A percentile compares a stretch with the other conserved stretches of the same genome.
Evolutionary conservation across 1,284 basidiomycete genomes (phyloP).

Genomic region (Entoloma clypeatum): DNA sequence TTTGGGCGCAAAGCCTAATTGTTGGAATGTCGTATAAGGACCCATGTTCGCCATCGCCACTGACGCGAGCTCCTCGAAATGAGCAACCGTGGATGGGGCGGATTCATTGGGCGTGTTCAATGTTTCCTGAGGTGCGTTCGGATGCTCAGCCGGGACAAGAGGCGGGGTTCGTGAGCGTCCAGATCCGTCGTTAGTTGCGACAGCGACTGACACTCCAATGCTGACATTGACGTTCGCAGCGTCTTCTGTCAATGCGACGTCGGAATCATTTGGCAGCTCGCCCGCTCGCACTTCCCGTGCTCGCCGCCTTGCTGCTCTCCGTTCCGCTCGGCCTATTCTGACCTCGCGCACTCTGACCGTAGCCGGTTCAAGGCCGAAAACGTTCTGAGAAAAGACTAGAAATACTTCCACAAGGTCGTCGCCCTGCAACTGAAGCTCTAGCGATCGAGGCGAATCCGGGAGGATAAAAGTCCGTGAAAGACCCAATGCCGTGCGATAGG

Average conservation of each 20-base stretch:
- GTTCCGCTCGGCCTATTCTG: constrained; percentile 79
- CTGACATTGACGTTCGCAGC: constrained; percentile 61
- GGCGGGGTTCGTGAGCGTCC: constrained; percentile 33
- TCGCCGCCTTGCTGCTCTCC: constrained; percentile 73
- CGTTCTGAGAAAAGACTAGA: constrained; percentile 82
- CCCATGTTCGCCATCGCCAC: constrained; percentile 67
- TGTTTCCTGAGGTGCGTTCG: constrained; percentile 30
- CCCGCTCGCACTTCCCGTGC: constrained; percentile 60
- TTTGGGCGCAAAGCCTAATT: constrained; percentile 75
- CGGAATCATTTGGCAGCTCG: constrained; percentile 45
- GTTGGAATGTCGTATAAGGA: constrained; percentile 86
- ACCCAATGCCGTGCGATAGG: constrained; percentile 74
- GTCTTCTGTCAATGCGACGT: constrained; percentile 45
- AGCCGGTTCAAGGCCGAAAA: constrained; percentile 85
- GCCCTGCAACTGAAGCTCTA: constrained; percentile 86
- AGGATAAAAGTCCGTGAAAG: constrained; percentile 83
- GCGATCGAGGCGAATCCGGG: constrained; percentile 79
- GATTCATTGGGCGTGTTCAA: constrained; percentile 26
- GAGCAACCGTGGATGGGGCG: constrained; percentile 28
- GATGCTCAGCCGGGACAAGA: constrained; percentile 41
- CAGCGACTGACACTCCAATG: constrained; percentile 56
- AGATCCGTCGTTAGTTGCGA: constrained; percentile 27
- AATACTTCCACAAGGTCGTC: constrained; percentile 88
- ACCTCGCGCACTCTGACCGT: constrained; percentile 89
- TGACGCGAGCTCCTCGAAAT: constrained; percentile 66